These are phyloP conservation scores for Penicillium silybi DNA, from an alignment of 495 filamentous ascomycete species.

Conservation along the genomic window DNA sequence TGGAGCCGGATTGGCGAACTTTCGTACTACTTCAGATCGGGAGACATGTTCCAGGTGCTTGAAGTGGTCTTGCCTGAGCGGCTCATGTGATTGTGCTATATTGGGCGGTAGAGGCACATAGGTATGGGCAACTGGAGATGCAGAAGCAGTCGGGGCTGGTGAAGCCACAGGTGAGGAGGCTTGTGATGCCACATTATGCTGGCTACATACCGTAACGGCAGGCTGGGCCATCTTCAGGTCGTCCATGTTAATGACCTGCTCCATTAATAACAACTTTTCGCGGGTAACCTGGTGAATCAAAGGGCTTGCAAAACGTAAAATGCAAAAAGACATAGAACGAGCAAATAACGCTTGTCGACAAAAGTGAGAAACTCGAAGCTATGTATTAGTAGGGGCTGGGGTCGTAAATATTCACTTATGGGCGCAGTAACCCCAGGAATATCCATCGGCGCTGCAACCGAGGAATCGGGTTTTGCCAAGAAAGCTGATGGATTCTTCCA, in stretches of 20 bases:
- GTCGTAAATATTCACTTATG: conserved; percentile 3
- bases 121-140: conserved; percentile 2
- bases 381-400: not conserved
- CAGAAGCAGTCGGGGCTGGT: not conserved
- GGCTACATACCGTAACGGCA: not conserved
- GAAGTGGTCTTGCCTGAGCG: conserved; percentile 1
- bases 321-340: not conserved
- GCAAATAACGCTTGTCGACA: not conserved
- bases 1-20: conserved; percentile 73
- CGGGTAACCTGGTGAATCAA: not conserved
- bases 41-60: not conserved
- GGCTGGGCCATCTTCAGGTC: conserved; percentile 4
- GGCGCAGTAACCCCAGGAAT: not conserved
- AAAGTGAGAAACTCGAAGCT: not conserved
- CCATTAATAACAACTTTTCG: conserved; percentile 8
- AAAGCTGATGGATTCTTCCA: not conserved
- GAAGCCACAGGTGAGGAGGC: not conserved
- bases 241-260: conserved; percentile 6
- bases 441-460: not conserved
- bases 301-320: not conserved
- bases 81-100: not conserved
- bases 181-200: conserved; percentile 1
- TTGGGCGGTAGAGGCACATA: conserved; percentile 2
- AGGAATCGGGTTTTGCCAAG: conserved; percentile 8
- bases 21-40: conserved; percentile 52